Percentiles rank a stretch among this genome's conserved stretches.
Evolutionary conservation across 768 basidiomycete genomes (phyloP).

Genomic region (Tephrocybe sp.): DNA sequence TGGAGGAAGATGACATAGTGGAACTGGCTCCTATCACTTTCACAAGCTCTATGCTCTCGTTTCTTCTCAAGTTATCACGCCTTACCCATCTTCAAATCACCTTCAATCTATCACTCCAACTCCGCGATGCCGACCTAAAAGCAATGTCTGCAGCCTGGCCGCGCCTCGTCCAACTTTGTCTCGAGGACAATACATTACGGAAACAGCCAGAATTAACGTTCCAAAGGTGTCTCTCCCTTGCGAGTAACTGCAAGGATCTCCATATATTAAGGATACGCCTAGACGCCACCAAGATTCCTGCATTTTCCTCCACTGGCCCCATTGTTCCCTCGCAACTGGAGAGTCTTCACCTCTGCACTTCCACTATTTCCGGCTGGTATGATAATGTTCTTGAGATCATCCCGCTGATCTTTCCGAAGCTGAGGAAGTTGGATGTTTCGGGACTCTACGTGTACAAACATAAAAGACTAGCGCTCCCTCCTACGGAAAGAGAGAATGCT

Average conservation of each 20-base stretch:
- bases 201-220: background rate
- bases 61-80: background rate
- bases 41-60: background rate
- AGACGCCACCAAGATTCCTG: background rate
- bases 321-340: background rate
- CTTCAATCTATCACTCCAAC: background rate
- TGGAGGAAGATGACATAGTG: background rate
- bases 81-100: background rate
- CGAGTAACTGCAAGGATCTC: background rate
- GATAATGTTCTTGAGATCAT: background rate
- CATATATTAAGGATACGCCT: background rate
- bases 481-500: background rate
- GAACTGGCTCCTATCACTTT: background rate
- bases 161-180: background rate
- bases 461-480: background rate
- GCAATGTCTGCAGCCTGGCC: conserved; percentile 3
- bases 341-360: background rate
- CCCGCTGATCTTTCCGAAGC: background rate
- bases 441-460: background rate
- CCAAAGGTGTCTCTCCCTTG: background rate
- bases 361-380: background rate
- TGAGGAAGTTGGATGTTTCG: background rate
- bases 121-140: background rate
- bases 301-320: background rate
- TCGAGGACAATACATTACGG: background rate